Conservation (phyloP, 441 rosid genomes). For the Breynia disticha region DNA sequence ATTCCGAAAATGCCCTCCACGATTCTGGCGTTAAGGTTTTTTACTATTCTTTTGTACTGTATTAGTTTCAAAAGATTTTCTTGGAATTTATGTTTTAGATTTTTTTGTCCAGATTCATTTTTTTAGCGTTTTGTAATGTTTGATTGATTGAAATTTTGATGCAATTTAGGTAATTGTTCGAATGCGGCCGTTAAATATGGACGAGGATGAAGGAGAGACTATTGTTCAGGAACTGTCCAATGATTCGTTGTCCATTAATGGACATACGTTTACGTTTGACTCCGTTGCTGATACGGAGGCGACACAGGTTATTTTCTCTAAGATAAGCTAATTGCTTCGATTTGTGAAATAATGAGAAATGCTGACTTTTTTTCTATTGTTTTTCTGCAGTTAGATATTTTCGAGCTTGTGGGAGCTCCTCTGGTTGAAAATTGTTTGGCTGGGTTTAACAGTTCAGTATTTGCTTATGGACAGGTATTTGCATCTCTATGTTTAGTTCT, state of each 20-base stretch:
- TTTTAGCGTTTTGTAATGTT: not conserved
- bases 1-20: constrained; percentile 29
- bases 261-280: constrained; percentile 84
- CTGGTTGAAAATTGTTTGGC: constrained; percentile 96
- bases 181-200: constrained; percentile 72
- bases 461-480: constrained; percentile 96
- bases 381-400: constrained; percentile 62
- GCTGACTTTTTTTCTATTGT: constrained; percentile 3
- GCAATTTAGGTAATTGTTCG: constrained; percentile 63
- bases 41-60: not conserved
- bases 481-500: constrained; percentile 22
- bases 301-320: constrained; percentile 41
- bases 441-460: constrained; percentile 97
- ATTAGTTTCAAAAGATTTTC: not conserved
- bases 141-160: not conserved
- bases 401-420: constrained; percentile 82
- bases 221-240: constrained; percentile 53
- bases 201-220: constrained; percentile 63
- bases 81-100: not conserved
- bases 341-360: not conserved
- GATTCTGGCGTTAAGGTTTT: constrained; percentile 89
- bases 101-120: not conserved
- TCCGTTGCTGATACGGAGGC: constrained; percentile 73
- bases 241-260: constrained; percentile 65
- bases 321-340: not conserved